Evolutionary conservation across 2,329 filamentous ascomycete genomes (phyloP).

Genomic region (Orbilia quercus): DNA sequence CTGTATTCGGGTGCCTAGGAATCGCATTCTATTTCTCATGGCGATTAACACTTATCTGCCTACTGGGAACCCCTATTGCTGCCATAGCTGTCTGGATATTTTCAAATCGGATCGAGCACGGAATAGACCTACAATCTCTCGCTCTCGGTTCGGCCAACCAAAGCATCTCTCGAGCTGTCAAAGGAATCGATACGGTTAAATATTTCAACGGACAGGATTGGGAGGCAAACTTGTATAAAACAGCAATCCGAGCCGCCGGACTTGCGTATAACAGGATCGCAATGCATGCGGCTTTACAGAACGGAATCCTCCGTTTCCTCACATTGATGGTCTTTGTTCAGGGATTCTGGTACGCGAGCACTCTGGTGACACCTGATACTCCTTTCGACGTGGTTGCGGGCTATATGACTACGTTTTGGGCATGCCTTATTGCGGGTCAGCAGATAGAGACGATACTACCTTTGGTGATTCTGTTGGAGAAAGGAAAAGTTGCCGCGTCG

Average conservation of each 20-base stretch:
- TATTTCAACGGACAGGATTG: slow-evolving; percentile 79
- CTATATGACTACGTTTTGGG: slow-evolving; percentile 82
- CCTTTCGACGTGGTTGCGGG: slow-evolving; percentile 68
- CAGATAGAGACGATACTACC: slow-evolving; percentile 79
- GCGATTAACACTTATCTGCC: slow-evolving; percentile 82
- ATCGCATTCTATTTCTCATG: slow-evolving; percentile 84
- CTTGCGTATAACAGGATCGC: slow-evolving; percentile 75
- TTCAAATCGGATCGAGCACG: slow-evolving; percentile 37
- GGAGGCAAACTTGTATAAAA: slow-evolving; percentile 75
- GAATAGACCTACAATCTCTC: slow-evolving; percentile 44
- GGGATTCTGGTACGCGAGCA: slow-evolving; percentile 87
- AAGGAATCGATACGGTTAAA: slow-evolving; percentile 85
- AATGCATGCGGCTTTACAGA: slow-evolving; percentile 75
- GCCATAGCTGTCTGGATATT: slow-evolving; percentile 62
- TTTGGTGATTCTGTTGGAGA: slow-evolving; percentile 79
- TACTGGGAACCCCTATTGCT: slow-evolving; percentile 78
- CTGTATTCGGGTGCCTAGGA: slow-evolving; percentile 73
- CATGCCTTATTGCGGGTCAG: slow-evolving; percentile 79
- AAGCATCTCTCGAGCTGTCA: slow-evolving; percentile 74
- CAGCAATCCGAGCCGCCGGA: slow-evolving; percentile 70
- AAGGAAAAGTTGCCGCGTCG: slow-evolving; percentile 79
- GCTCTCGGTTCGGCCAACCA: slow-evolving; percentile 72
- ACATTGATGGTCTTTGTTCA: slow-evolving; percentile 83
- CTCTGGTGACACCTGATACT: slow-evolving; percentile 73
- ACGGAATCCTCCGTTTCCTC: slow-evolving; percentile 78